Base-by-base conservation (phyloP, 805 yeast species). In the Starmerella geochares region DNA sequence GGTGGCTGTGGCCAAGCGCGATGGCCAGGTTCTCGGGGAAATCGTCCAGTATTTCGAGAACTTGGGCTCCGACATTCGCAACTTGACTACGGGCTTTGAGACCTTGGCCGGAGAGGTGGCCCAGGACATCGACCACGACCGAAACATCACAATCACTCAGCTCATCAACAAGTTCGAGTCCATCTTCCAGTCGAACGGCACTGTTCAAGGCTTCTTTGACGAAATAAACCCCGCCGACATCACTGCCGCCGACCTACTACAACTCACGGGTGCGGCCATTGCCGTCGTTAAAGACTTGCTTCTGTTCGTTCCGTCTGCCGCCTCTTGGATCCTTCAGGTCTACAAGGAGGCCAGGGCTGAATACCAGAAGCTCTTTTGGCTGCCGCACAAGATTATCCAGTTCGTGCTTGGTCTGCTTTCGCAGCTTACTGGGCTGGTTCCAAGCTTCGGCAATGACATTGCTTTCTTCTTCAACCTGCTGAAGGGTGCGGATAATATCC, bases 361-460 rank as follows among this genome's bases (percentile, higher is more conserved):
- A 10, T 6, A 21, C 11, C 16, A 24, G 13, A 23, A 21, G 28
- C 41, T 37, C 10, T 19, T 37, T 2, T 14, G 25, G 10, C 29
- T 37, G 4, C 41, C 41, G 10, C 41, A 37, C 20, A 28, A 37
- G 41, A 4, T 37, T 19, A 37, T 37, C 41, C 41, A 37, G 41
- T 21, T 24, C 19, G 28, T 37, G 14, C 41, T 37, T 24, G 14
- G 19, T 20, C 41, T 37, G 14, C 7, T 24, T 4, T 17, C 28
- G 28, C 29, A 21, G 41, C 41, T 37, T 14, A 10, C 16, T n/a
- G 11, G 19, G 11, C 10, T 11, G 29, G 24, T 37, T 28, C 41
- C 41, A 4, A 28, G 11, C 19, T 11, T 37, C 14, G 41, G 41
- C 19, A 14, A 9, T 13, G 41, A 28, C 14, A 24, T 37, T 24